A percentile compares a stretch with the other conserved stretches of the same genome.
These are phyloP conservation scores for Syzygium malaccense DNA, from an alignment of 441 rosid genomes.

Conservation along the genomic window DNA sequence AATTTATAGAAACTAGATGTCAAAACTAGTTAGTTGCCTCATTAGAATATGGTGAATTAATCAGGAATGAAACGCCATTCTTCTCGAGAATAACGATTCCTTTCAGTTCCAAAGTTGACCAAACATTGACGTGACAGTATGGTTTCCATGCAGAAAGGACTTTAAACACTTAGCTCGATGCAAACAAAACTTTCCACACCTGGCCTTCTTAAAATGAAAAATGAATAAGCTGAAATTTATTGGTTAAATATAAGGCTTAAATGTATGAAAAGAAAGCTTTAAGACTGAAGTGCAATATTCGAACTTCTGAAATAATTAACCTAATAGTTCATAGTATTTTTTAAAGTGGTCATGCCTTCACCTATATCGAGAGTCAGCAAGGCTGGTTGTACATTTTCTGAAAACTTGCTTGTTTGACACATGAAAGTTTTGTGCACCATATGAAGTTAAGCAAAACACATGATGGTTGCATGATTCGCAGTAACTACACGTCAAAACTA, in stretches of 20 bases:
- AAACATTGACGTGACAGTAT: neutral
- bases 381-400: too few species aligned
- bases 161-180: neutral
- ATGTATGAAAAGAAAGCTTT: neutral
- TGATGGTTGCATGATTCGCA: neutral
- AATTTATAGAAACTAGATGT: neutral
- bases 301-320: neutral
- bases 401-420: too few species aligned
- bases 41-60: neutral
- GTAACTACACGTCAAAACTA: neutral
- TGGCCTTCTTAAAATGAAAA: too few species aligned
- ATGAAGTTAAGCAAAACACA: neutral
- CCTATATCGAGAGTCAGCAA: too few species aligned
- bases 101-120: neutral
- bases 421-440: neutral
- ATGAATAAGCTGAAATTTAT: neutral
- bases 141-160: neutral
- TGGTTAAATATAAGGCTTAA: neutral
- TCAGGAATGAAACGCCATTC: neutral
- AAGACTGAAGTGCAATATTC: neutral
- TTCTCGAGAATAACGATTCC: neutral
- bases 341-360: too few species aligned
- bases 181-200: neutral
- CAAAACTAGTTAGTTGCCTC: too few species aligned
- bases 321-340: too few species aligned